A percentile compares a stretch with the other conserved stretches of the same genome.
phyloP scores from a whole-genome alignment of 2,329 filamentous ascomycete genomes.

The Fusarium sp. region DNA sequence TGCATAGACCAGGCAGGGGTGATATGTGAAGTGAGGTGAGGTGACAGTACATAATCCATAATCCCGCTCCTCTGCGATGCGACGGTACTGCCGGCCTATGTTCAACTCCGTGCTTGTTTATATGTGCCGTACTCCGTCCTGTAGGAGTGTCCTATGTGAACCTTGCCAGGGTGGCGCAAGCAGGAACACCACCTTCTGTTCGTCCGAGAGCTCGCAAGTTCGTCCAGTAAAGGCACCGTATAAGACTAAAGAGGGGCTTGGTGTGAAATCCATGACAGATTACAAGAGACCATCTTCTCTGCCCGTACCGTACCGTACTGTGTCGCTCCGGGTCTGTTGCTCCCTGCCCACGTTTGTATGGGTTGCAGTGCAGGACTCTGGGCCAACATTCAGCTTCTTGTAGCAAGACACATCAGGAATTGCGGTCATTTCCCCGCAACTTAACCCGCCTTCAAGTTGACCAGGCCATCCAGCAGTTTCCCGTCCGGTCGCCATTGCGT shows the following conservation, averaged over 20 bases:
- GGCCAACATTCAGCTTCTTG: conserved; percentile 22
- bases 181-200: conserved; percentile 11
- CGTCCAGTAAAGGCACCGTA: conserved; percentile 6
- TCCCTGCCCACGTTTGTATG: conserved; percentile 32
- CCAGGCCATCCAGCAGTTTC: conserved; percentile 4
- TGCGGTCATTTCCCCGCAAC: conserved; percentile 43
- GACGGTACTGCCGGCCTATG: conserved; percentile 13
- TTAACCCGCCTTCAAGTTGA: conserved; percentile 18
- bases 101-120: conserved; percentile 9
- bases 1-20: conserved; percentile 23
- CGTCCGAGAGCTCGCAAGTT: conserved; percentile 3
- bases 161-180: conserved; percentile 19
- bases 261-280: conserved; percentile 11
- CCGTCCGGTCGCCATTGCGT: conserved; percentile 34
- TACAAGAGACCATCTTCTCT: conserved; percentile 3
- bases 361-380: conserved; percentile 23
- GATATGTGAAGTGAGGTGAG: conserved; percentile 14
- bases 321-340: conserved; percentile 3
- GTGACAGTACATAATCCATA: neutral
- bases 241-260: conserved; percentile 11
- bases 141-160: neutral
- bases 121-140: conserved; percentile 15
- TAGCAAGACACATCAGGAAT: conserved; percentile 18
- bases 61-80: conserved; percentile 20
- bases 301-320: neutral